These are phyloP conservation scores for Candida easanensis DNA, from an alignment of 805 yeast genomes.

Conservation along the genomic window DNA sequence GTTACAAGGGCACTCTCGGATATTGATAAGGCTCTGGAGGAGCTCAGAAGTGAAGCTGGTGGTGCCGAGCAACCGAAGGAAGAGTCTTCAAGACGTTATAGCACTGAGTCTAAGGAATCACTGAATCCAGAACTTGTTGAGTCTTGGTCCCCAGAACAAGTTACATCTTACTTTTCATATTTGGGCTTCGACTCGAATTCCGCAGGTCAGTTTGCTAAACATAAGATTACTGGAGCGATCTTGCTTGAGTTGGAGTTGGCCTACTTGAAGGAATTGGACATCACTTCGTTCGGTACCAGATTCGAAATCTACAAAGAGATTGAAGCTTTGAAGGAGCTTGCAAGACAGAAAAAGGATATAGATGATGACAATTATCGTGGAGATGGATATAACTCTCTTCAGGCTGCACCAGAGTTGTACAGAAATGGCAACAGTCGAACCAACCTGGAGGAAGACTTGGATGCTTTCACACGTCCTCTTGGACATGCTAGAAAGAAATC, in stretches of 20 bases:
- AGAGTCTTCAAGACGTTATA: conserved; percentile 10
- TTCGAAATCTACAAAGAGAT: conserved; percentile 90
- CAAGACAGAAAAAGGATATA: conserved; percentile 3
- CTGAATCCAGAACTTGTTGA: conserved; percentile 49
- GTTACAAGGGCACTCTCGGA: conserved; percentile 59
- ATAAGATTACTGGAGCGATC: conserved; percentile 86
- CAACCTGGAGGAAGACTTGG: conserved; percentile 17
- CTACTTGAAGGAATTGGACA: conserved; percentile 87
- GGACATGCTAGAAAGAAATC: conserved; percentile 48
- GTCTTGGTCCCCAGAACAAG: conserved; percentile 86
- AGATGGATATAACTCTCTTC: conserved; percentile 8
- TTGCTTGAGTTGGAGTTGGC: conserved; percentile 81
- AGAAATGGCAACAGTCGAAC: conserved; percentile 6
- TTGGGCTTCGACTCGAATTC: conserved; percentile 71
- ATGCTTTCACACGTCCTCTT: conserved; percentile 24
- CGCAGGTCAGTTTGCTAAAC: conserved; percentile 79
- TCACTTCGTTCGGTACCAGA: conserved; percentile 90
- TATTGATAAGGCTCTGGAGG: conserved; percentile 70
- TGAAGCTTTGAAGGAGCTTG: conserved; percentile 50
- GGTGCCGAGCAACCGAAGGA: background rate
- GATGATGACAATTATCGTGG: conserved; percentile 11
- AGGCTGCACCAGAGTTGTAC: conserved; percentile 18
- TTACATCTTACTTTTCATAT: conserved; percentile 68
- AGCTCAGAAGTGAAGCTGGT: conserved; percentile 41
- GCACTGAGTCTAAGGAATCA: conserved; percentile 24